A percentile compares a stretch with the other conserved stretches of the same genome.
These are phyloP conservation scores for Brassica balearica DNA, from an alignment of 441 rosid genomes.

Conservation along the genomic window DNA sequence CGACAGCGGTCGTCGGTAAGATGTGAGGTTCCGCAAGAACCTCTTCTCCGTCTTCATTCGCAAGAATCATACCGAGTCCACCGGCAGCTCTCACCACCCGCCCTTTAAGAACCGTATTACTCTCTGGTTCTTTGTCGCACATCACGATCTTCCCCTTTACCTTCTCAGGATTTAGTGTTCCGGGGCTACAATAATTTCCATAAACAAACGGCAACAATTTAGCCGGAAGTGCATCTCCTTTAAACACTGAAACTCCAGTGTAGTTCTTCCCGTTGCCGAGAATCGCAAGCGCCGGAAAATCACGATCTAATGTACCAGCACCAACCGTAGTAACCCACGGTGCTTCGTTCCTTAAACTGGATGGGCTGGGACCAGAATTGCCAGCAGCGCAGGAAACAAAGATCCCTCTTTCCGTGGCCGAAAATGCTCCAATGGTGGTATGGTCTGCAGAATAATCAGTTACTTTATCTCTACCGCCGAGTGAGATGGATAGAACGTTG, in stretches of 20 bases:
- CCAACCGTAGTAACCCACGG: neutral
- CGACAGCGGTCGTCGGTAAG: neutral
- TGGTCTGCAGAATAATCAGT: neutral
- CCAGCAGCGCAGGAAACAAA: slow-evolving; percentile 72
- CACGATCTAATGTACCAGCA: neutral
- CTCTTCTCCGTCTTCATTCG: too few relatives aligned
- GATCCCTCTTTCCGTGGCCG: slow-evolving; percentile 66
- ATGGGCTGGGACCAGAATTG: slow-evolving; percentile 49
- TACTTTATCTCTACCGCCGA: too few relatives aligned
- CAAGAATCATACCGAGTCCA: neutral
- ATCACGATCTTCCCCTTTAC: neutral
- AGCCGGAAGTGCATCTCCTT: neutral
- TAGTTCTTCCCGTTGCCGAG: too few relatives aligned
- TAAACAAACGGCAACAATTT: neutral
- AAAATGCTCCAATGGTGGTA: slow-evolving; percentile 62
- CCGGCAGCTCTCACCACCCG: neutral
- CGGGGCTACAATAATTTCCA: too few relatives aligned
- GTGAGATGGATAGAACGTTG: slow-evolving; percentile 34
- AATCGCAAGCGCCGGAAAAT: neutral
- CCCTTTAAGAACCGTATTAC: neutral
- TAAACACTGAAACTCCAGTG: neutral
- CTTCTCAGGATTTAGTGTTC: neutral
- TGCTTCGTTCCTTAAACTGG: neutral
- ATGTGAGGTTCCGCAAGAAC: too few relatives aligned
- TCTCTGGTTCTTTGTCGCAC: neutral